phyloP scores from a whole-genome alignment of 495 filamentous ascomycete genomes.

The Aspergillus cristatus region DNA sequence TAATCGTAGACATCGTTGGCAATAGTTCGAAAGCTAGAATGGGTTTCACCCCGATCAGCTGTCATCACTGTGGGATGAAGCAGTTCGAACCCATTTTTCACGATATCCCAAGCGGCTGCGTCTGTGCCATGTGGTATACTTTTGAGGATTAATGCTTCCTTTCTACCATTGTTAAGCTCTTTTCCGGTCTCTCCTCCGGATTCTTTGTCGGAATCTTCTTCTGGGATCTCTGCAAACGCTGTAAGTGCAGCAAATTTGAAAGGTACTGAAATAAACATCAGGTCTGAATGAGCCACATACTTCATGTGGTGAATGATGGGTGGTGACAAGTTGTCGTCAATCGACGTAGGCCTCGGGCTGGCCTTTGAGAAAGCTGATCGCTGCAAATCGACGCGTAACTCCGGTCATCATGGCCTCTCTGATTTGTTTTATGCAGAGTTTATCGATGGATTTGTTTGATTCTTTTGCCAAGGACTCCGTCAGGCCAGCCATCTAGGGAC shows the following conservation, averaged over 20 bases:
- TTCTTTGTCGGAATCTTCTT: too few species aligned
- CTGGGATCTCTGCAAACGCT: too few species aligned
- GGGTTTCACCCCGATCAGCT: constrained; percentile 2
- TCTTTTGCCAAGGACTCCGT: neutral
- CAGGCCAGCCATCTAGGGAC: neutral
- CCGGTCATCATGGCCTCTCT: neutral
- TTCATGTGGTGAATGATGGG: neutral
- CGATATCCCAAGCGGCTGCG: neutral
- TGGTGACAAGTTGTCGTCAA: too few species aligned
- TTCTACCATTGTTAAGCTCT: too few species aligned
- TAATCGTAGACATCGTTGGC: constrained; percentile 2
- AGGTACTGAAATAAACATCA: neutral
- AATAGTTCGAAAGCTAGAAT: constrained; percentile 5
- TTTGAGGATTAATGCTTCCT: neutral
- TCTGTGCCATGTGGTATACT: neutral
- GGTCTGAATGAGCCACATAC: neutral
- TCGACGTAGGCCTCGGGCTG: neutral
- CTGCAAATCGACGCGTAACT: neutral
- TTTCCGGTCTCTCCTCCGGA: neutral
- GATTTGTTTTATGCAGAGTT: neutral
- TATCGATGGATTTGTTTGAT: neutral
- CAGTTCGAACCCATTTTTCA: neutral
- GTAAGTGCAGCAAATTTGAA: neutral
- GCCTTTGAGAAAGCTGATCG: neutral
- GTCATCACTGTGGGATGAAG: neutral